Conservation (phyloP, 371 early-diverging fungal genomes). For the Chytridiales sp. region DNA sequence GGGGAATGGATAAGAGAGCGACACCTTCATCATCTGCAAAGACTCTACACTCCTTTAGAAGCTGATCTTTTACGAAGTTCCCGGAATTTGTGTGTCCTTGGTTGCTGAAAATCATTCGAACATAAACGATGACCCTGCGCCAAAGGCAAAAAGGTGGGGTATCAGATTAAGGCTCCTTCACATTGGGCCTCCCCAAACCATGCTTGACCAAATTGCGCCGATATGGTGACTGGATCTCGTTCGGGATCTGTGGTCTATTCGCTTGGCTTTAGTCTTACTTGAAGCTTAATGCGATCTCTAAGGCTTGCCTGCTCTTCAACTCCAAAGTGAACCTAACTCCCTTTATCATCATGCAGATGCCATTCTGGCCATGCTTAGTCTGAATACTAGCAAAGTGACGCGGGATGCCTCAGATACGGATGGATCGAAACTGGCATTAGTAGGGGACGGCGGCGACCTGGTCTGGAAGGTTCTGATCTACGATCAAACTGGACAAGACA, state of each 20-base stretch:
- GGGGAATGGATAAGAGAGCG: too few species aligned
- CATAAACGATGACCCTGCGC: neutral
- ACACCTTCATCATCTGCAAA: too few species aligned
- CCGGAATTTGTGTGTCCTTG: too few species aligned
- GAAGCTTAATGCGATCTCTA: neutral
- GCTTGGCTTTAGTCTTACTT: neutral
- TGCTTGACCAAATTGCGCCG: neutral
- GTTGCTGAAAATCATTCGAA: too few species aligned
- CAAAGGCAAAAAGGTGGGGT: slow-evolving; percentile 16
- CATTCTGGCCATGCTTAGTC: slow-evolving; percentile 41
- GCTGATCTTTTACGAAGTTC: too few species aligned
- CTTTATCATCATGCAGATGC: slow-evolving; percentile 42
- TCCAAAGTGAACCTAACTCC: too few species aligned
- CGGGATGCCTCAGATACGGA: neutral
- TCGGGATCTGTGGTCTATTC: neutral
- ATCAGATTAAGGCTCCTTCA: neutral
- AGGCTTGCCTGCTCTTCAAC: neutral
- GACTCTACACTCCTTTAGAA: too few species aligned
- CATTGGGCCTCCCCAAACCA: neutral
- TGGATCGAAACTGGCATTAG: slow-evolving; percentile 3
- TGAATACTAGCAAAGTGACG: slow-evolving; percentile 35
- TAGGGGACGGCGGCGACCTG: slow-evolving; percentile 31
- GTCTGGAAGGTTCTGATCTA: slow-evolving; percentile 98
- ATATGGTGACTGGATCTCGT: neutral
- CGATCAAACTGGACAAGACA: slow-evolving; percentile 90